Base-by-base conservation (phyloP, 441 rosid species). In the Gossypium schwendimanii region DNA sequence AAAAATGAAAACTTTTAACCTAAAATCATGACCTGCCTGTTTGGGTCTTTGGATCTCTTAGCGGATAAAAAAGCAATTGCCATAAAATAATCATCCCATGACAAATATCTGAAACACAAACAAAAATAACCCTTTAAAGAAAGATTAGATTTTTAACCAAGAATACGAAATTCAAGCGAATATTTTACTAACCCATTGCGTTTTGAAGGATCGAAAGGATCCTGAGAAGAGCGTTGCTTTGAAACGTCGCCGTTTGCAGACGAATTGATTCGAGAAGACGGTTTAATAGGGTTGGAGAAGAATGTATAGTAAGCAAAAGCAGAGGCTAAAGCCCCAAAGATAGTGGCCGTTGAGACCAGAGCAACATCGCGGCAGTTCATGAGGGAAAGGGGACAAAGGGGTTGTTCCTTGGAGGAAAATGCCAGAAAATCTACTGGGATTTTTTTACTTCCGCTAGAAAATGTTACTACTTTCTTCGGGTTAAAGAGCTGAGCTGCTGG, bases 31-130 rank as follows among this genome's bases (percentile, higher is more conserved):
- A 94, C 98, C 97, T 94, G 97, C 85, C 97, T 90, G 85, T 94
- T 89, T 17, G 97, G 97, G 82, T 94, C 98, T 81, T 94, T 94
- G 73, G 98, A 94, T 72, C 98, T 76, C 76, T 94, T 85, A 5
- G 97, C 97, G 4, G 97, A 89, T 18, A 92, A 71, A 75, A 94
- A 90, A 6, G 97, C 98, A 77, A 92, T 84, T 55, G 98, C 89
- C 98, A 94, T 94, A 76, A 94, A 94, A 76, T 94, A 94, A 86
- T 94, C 98, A 77, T 94, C 98, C 97, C 98, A 92, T 12, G 94
- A 86, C 80, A 94, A 76, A 80, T 89, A 90, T 63, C 97, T 94
- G 83, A 60, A 14, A 6, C 8, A 45, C 33, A 58, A n/a, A 12
- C 7, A 36, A 41, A 47, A 52, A 9, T n/a, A 3, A 23, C 15